phyloP scores from a whole-genome alignment of 495 filamentous ascomycete species.

The Corynascus novoguineensis region DNA sequence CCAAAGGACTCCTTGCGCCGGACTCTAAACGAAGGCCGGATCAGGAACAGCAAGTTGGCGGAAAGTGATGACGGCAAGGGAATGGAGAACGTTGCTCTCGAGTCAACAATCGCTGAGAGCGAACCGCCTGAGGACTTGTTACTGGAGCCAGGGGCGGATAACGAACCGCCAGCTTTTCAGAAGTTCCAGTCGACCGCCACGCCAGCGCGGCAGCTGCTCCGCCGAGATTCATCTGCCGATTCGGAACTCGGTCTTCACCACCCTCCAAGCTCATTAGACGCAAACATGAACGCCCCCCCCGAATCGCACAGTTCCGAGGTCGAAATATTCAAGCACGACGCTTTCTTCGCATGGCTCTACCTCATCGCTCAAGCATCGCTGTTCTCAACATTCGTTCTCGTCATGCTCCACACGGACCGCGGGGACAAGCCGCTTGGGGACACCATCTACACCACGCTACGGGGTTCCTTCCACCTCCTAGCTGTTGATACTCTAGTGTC shows the following conservation, averaged over 20 bases:
- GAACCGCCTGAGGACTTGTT: conserved; percentile 57
- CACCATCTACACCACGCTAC: conserved; percentile 87
- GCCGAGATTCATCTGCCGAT: conserved; percentile 23
- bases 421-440: conserved; percentile 59
- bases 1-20: conserved; percentile 35
- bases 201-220: conserved; percentile 21
- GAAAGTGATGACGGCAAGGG: conserved; percentile 56
- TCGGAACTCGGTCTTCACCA: conserved; percentile 26
- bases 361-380: conserved; percentile 76
- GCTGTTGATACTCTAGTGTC: conserved; percentile 88
- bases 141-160: conserved; percentile 49
- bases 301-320: conserved; percentile 32
- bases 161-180: conserved; percentile 80
- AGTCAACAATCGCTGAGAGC: conserved; percentile 53
- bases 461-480: conserved; percentile 80
- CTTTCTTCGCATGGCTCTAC: conserved; percentile 88
- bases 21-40: conserved; percentile 34
- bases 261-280: conserved; percentile 23
- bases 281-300: conserved; percentile 14
- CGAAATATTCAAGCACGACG: conserved; percentile 62
- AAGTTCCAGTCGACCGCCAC: conserved; percentile 52
- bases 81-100: conserved; percentile 85
- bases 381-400: conserved; percentile 79
- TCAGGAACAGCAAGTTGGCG: conserved; percentile 36
- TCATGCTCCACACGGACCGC: conserved; percentile 74